phyloP scores from a whole-genome alignment of 2,329 filamentous ascomycete genomes.

The Talaromyces sp. region DNA sequence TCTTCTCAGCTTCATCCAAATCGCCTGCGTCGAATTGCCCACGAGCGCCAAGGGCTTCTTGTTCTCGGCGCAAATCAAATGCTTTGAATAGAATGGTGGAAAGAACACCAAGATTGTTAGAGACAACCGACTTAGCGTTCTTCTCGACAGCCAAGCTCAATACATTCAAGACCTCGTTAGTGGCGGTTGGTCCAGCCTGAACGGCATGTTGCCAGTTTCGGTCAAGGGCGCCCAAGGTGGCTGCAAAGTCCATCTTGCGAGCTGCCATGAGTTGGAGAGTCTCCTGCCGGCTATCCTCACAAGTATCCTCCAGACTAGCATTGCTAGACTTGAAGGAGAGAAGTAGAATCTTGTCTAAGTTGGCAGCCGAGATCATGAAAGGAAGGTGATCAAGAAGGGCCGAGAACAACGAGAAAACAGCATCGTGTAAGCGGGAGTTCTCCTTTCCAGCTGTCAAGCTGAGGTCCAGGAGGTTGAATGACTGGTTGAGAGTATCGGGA shows the following conservation, averaged over 20 bases:
- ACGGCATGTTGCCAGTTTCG: slow-evolving; percentile 71
- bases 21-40: slow-evolving; percentile 50
- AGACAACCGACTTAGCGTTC: slow-evolving; percentile 75
- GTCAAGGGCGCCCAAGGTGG: slow-evolving; percentile 73
- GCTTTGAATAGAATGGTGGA: slow-evolving; percentile 61
- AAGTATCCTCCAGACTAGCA: slow-evolving; percentile 62
- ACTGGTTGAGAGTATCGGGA: slow-evolving; percentile 71
- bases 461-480: slow-evolving; percentile 69
- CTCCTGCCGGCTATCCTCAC: slow-evolving; percentile 65
- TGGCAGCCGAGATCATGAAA: slow-evolving; percentile 80
- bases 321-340: slow-evolving; percentile 74
- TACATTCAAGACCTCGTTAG: slow-evolving; percentile 69
- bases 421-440: slow-evolving; percentile 73
- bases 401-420: slow-evolving; percentile 77
- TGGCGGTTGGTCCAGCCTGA: slow-evolving; percentile 63
- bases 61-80: slow-evolving; percentile 53
- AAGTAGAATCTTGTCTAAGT: slow-evolving; percentile 71
- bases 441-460: slow-evolving; percentile 59
- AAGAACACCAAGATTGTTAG: slow-evolving; percentile 72
- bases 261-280: slow-evolving; percentile 72
- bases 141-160: slow-evolving; percentile 73
- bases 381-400: slow-evolving; percentile 81
- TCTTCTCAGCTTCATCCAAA: slow-evolving; percentile 62
- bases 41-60: slow-evolving; percentile 32
- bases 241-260: slow-evolving; percentile 74